Evolutionary conservation across 305 asterid species (phyloP).

Genomic region (Andrographis paniculata): DNA sequence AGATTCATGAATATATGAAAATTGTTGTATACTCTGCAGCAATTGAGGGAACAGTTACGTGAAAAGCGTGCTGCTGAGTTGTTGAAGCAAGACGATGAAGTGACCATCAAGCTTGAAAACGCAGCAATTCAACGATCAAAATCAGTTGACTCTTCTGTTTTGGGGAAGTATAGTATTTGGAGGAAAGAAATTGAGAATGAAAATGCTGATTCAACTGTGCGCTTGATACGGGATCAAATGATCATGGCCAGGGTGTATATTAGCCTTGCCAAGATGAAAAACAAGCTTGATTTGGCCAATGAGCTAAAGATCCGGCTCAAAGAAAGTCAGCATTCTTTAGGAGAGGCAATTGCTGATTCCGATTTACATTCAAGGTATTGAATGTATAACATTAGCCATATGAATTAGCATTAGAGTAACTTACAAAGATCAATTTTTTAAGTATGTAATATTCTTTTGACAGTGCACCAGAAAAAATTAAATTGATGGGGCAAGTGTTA

Average conservation of each 20-base stretch:
- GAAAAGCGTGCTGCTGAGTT: constrained; percentile 85
- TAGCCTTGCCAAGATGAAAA: constrained; percentile 85
- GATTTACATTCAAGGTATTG: constrained; percentile 70
- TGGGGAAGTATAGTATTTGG: constrained; percentile 96
- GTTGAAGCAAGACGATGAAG: constrained; percentile 82
- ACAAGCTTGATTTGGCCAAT: constrained; percentile 58
- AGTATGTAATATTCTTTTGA: constrained; percentile 19
- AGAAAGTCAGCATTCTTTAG: constrained; percentile 92
- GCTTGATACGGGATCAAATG: constrained; percentile 92
- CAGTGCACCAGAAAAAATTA: constrained; percentile 82
- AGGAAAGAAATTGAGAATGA: constrained; percentile 86
- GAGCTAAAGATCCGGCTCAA: constrained; percentile 75
- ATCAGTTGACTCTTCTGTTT: constrained; percentile 87
- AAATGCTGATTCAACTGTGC: constrained; percentile 83
- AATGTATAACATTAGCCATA: constrained; percentile 4
- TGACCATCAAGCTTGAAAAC: constrained; percentile 75
- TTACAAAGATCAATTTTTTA: constrained; percentile 19
- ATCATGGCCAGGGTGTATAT: constrained; percentile 93
- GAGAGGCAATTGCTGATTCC: constrained; percentile 77
- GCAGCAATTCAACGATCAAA: constrained; percentile 92
- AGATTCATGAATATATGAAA: constrained; percentile 3
- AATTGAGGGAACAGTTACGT: constrained; percentile 72
- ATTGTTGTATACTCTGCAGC: constrained; percentile 63
- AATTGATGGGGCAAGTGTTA: constrained; percentile 88
- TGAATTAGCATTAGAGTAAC: constrained; percentile 15